These are phyloP conservation scores for Acacia concinna DNA, from an alignment of 331 rosid species.

Conservation along the genomic window DNA sequence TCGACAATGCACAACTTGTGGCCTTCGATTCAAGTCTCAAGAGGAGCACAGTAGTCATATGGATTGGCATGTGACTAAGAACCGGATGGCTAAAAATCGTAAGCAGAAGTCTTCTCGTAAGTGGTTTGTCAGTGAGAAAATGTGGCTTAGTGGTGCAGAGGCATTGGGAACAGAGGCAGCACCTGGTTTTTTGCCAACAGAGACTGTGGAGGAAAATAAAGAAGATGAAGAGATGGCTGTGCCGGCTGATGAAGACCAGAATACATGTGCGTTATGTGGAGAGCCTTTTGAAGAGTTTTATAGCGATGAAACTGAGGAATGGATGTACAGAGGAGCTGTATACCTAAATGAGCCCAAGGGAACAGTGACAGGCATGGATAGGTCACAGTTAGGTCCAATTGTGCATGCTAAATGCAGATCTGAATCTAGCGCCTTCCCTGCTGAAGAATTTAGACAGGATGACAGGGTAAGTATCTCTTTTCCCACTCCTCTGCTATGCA, in stretches of 20 bases:
- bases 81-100: slow-evolving; percentile 49
- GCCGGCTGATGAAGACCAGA: slow-evolving; percentile 93
- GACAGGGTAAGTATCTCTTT: slow-evolving; percentile 59
- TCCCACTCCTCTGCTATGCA: neutral
- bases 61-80: slow-evolving; percentile 72
- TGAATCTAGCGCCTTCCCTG: slow-evolving; percentile 54
- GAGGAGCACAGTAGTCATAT: slow-evolving; percentile 69
- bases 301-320: slow-evolving; percentile 91
- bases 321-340: slow-evolving; percentile 96
- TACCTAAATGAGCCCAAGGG: slow-evolving; percentile 74
- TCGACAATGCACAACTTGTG: slow-evolving; percentile 79
- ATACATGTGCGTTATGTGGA: slow-evolving; percentile 86
- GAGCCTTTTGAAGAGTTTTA: slow-evolving; percentile 94
- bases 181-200: slow-evolving; percentile 88
- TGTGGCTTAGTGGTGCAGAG: slow-evolving; percentile 99
- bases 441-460: slow-evolving; percentile 68
- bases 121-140: slow-evolving; percentile 87
- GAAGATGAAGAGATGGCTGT: slow-evolving; percentile 89
- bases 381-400: slow-evolving; percentile 79
- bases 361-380: slow-evolving; percentile 60
- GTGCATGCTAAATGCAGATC: slow-evolving; percentile 96
- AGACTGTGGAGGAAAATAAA: slow-evolving; percentile 68
- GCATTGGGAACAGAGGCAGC: slow-evolving; percentile 87
- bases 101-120: slow-evolving; percentile 94
- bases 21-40: slow-evolving; percentile 68